phyloP scores from a whole-genome alignment of 2,329 filamentous ascomycete species.

The Sarocladium kiliense region DNA sequence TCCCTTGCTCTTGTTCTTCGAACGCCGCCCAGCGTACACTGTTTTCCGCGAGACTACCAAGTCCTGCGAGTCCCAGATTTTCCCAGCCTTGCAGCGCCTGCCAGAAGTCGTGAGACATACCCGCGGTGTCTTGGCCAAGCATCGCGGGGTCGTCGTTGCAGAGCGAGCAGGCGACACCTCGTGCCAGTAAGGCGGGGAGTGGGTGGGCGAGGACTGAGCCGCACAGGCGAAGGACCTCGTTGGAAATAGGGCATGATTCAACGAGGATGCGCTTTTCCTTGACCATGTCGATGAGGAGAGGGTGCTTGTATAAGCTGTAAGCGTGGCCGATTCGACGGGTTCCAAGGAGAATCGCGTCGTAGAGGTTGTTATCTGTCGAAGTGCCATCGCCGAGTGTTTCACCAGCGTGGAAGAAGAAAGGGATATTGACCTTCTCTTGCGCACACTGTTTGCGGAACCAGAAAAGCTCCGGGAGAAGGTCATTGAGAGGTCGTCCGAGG shows the following conservation, averaged over 20 bases:
- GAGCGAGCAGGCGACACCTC: slow-evolving; percentile 77
- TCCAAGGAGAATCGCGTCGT: slow-evolving; percentile 81
- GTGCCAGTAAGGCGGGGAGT: slow-evolving; percentile 75
- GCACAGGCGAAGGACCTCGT: slow-evolving; percentile 78
- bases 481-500: slow-evolving; percentile 65
- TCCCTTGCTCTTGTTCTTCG: slow-evolving; percentile 66
- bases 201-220: slow-evolving; percentile 73
- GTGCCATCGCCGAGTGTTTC: slow-evolving; percentile 76
- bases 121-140: slow-evolving; percentile 74
- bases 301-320: slow-evolving; percentile 87
- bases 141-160: slow-evolving; percentile 91
- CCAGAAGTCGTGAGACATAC: slow-evolving; percentile 92
- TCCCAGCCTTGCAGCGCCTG: slow-evolving; percentile 88
- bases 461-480: slow-evolving; percentile 79
- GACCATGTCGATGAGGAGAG: slow-evolving; percentile 80
- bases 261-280: slow-evolving; percentile 84
- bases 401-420: slow-evolving; percentile 94
- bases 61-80: slow-evolving; percentile 79
- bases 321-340: slow-evolving; percentile 86
- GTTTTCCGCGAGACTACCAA: slow-evolving; percentile 87
- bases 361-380: slow-evolving; percentile 73
- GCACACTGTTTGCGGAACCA: slow-evolving; percentile 89
- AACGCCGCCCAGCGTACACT: slow-evolving; percentile 86
- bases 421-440: slow-evolving; percentile 72
- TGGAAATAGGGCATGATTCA: slow-evolving; percentile 87